Evolutionary conservation across 768 basidiomycete species (phyloP).

Genomic region (Cubamyces sp.): DNA sequence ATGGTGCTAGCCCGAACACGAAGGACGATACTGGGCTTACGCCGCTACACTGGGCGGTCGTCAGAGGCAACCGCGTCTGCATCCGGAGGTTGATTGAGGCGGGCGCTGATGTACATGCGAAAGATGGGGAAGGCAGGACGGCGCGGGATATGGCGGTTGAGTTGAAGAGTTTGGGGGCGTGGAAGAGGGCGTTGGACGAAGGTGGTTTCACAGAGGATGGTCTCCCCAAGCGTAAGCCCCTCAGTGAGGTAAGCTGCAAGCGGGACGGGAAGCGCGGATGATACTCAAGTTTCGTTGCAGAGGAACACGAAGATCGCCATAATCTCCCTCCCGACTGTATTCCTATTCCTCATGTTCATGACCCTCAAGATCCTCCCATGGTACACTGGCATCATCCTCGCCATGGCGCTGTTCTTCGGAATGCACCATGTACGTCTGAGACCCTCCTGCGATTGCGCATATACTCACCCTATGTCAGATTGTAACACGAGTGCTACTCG

Average conservation of each 20-base stretch:
- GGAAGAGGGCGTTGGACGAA: slow-evolving; percentile 87
- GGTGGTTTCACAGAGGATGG: slow-evolving; percentile 84
- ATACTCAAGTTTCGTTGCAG: slow-evolving; percentile 40
- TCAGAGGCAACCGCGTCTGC: slow-evolving; percentile 87
- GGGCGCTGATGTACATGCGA: slow-evolving; percentile 79
- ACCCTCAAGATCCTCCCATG: slow-evolving; percentile 85
- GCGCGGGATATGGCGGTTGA: slow-evolving; percentile 94
- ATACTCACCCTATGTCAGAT: slow-evolving; percentile 47
- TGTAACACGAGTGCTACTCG: slow-evolving; percentile 84
- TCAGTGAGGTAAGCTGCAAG: slow-evolving; percentile 65
- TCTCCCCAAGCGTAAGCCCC: slow-evolving; percentile 60
- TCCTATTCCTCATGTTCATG: slow-evolving; percentile 82
- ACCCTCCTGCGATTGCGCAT: slow-evolving; percentile 7
- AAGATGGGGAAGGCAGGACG: slow-evolving; percentile 84
- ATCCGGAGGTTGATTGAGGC: slow-evolving; percentile 86
- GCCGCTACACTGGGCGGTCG: slow-evolving; percentile 97
- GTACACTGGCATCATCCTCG: slow-evolving; percentile 86
- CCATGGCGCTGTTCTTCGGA: slow-evolving; percentile 84
- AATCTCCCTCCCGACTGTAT: slow-evolving; percentile 76
- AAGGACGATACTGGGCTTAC: slow-evolving; percentile 84
- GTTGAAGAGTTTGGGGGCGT: slow-evolving; percentile 88
- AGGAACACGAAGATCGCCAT: slow-evolving; percentile 83
- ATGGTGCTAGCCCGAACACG: slow-evolving; percentile 79
- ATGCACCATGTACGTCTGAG: slow-evolving; percentile 83
- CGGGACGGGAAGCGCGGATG: background rate